Evolutionary conservation across 345 rosid genomes (phyloP).

Genomic region (Trapa incisa): DNA sequence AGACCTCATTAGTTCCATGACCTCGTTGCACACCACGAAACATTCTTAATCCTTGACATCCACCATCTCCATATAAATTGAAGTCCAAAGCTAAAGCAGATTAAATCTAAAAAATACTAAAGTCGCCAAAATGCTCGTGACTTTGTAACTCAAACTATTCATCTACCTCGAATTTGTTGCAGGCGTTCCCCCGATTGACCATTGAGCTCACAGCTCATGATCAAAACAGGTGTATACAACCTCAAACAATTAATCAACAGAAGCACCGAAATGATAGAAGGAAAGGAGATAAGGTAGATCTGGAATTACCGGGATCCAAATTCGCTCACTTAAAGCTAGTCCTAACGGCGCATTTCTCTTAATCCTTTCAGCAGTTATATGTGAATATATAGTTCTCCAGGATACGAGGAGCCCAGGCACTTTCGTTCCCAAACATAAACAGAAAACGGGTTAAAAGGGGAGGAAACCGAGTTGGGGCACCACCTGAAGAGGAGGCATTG

Average conservation of each 20-base stretch:
- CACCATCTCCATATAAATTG: slow-evolving; percentile 51
- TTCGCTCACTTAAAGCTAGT: neutral
- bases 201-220: too few species aligned
- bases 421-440: neutral
- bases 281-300: neutral
- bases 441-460: neutral
- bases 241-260: neutral
- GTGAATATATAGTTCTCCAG: neutral
- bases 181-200: neutral
- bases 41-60: slow-evolving; percentile 52
- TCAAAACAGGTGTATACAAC: neutral
- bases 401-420: neutral
- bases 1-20: slow-evolving; percentile 55
- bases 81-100: slow-evolving; percentile 24
- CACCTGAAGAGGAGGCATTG: slow-evolving; percentile 51
- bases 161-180: neutral
- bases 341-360: neutral
- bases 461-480: neutral
- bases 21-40: slow-evolving; percentile 56
- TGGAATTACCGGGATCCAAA: neutral
- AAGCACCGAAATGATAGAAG: neutral
- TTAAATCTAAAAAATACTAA: too few species aligned
- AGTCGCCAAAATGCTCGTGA: too few species aligned
- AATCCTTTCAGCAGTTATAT: neutral
- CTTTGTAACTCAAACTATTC: neutral